phyloP scores from a whole-genome alignment of 164 flowering plant species.

The Magnolia sinica region DNA sequence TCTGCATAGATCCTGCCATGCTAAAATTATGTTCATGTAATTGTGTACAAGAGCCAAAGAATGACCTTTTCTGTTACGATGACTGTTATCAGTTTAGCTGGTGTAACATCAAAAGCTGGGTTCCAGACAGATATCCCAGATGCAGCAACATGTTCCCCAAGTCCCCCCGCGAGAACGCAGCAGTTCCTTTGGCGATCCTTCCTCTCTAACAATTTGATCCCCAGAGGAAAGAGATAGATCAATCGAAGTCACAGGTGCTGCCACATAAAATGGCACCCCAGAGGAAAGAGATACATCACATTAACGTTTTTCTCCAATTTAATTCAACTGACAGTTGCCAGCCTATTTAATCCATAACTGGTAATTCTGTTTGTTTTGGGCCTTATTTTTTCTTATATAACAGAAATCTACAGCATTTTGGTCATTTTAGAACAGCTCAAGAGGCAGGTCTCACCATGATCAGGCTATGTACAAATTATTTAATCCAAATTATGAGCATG shows the following conservation, averaged over 20 bases:
- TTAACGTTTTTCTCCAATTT: no score
- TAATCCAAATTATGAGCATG: no score
- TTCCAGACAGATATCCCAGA: constrained; percentile 96
- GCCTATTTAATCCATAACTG: no score
- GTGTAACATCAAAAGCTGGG: constrained; percentile 96
- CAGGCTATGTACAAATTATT: no score
- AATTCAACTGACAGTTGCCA: no score
- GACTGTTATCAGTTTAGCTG: constrained; percentile 67
- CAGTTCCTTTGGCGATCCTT: constrained; percentile 81
- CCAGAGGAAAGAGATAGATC: constrained; percentile 84
- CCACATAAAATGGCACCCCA: constrained; percentile 85
- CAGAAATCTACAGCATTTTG: no score
- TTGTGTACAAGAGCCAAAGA: constrained; percentile 14
- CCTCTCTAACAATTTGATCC: constrained; percentile 79
- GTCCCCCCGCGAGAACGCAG: constrained; percentile 81
- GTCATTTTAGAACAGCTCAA: no score
- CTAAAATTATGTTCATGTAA: neutral
- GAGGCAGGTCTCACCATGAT: no score
- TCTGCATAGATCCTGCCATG: neutral
- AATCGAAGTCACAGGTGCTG: constrained; percentile 88
- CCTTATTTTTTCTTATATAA: no score
- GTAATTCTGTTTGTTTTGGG: no score
- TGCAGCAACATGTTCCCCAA: constrained; percentile 94
- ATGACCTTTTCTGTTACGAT: constrained; percentile 92
- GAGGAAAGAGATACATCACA: no score